phyloP scores from a whole-genome alignment of 306 rosid genomes.

The Cucurbita maxima region DNA sequence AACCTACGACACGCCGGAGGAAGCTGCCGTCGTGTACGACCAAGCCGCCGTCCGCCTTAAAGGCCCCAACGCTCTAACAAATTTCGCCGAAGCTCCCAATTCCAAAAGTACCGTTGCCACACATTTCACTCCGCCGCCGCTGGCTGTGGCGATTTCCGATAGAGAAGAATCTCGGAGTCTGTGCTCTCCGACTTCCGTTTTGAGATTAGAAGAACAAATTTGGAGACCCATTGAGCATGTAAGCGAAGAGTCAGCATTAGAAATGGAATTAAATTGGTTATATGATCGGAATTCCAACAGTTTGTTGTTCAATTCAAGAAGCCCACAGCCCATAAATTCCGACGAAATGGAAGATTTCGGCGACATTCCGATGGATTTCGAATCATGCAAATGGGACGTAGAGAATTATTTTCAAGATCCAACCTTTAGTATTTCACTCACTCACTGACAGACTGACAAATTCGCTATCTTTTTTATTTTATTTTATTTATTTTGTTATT shows the following conservation, averaged over 20 bases:
- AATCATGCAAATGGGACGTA: conserved; percentile 61
- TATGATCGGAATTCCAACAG: background rate
- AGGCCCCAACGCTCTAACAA: conserved; percentile 47
- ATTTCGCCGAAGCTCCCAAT: conserved; percentile 17
- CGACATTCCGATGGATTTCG: conserved; percentile 37
- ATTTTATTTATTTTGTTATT: background rate
- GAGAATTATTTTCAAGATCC: conserved; percentile 41
- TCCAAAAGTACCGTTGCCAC: background rate
- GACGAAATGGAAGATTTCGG: conserved; percentile 13
- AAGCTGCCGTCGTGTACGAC: conserved; percentile 54
- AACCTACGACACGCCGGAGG: conserved; percentile 40
- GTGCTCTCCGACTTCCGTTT: conserved; percentile 34
- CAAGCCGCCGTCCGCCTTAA: conserved; percentile 28
- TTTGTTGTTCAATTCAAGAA: background rate
- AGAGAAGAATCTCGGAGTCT: background rate
- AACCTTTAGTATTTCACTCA: background rate
- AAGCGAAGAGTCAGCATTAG: background rate
- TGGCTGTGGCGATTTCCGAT: background rate
- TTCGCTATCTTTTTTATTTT: background rate
- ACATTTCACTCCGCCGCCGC: background rate
- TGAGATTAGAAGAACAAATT: conserved; percentile 14
- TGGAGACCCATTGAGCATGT: conserved; percentile 3
- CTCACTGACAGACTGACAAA: conserved; percentile 1
- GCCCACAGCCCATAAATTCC: background rate
- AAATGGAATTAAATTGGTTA: conserved; percentile 1